These are phyloP conservation scores for Nakaseomyces bracarensis DNA, from an alignment of 1,139 yeast species.

Conservation along the genomic window DNA sequence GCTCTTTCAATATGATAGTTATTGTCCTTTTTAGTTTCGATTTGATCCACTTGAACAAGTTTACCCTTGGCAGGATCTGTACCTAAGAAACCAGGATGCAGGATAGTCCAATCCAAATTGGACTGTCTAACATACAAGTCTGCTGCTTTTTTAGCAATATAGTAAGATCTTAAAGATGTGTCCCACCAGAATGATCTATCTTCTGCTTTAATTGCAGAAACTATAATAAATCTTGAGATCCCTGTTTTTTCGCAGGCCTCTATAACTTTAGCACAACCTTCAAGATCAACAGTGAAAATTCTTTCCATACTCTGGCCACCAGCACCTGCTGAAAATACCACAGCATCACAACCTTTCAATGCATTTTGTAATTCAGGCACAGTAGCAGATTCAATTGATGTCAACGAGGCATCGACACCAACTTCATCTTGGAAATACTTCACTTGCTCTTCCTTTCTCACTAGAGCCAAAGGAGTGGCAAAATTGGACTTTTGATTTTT, in stretches of 20 bases:
- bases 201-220: conserved; percentile 51
- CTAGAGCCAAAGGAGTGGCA: conserved; percentile 40
- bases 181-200: conserved; percentile 39
- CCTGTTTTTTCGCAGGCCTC: conserved; percentile 47
- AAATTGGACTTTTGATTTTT: conserved; percentile 12
- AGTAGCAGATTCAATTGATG: conserved; percentile 35
- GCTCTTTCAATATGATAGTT: conserved; percentile 20
- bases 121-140: conserved; percentile 38
- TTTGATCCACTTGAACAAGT: conserved; percentile 19
- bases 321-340: conserved; percentile 58
- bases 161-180: conserved; percentile 36
- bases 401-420: conserved; percentile 36
- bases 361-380: conserved; percentile 34
- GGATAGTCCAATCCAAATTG: conserved; percentile 45
- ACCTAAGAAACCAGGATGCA: conserved; percentile 42
- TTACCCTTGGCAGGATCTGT: conserved; percentile 39
- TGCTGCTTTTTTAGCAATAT: conserved; percentile 48
- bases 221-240: conserved; percentile 42
- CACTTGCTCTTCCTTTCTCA: conserved; percentile 43
- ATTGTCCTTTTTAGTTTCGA: conserved; percentile 13
- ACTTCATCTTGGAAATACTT: conserved; percentile 32
- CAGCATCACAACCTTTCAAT: conserved; percentile 46
- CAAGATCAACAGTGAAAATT: conserved; percentile 50
- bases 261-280: conserved; percentile 51
- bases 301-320: conserved; percentile 44